A percentile compares a stretch with the other conserved stretches of the same genome.
These are phyloP conservation scores for Elongisporangium anandrum DNA, from an alignment of 352 stramenopile genomes.

Conservation along the genomic window DNA sequence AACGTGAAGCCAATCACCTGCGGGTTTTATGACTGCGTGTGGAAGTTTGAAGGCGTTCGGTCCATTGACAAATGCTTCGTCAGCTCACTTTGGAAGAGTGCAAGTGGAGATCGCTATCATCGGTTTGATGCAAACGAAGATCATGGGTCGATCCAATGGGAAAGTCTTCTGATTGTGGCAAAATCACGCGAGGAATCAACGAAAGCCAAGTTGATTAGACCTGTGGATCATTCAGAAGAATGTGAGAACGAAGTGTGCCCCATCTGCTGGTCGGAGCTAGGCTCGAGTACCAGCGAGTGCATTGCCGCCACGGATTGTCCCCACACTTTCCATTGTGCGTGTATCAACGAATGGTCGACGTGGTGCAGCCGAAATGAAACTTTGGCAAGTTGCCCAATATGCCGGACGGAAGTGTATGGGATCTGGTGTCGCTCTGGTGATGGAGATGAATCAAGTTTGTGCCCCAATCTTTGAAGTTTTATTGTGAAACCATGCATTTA, in stretches of 20 bases:
- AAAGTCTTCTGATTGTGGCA: constrained; percentile 16
- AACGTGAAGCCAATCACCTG: constrained; percentile 16
- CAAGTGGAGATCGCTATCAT: constrained; percentile 12
- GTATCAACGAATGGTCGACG: constrained; percentile 9
- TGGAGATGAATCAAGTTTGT: no score
- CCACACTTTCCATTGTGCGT: constrained; percentile 13
- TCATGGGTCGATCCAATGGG: constrained; percentile 11
- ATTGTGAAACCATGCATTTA: no score
- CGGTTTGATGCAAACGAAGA: constrained; percentile 15
- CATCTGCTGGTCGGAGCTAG: background rate
- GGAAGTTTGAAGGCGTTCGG: constrained; percentile 22
- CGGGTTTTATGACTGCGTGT: constrained; percentile 28
- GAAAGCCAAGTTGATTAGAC: background rate
- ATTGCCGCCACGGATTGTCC: constrained; percentile 4
- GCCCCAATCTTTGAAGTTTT: no score
- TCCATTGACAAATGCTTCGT: constrained; percentile 3
- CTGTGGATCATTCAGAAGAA: background rate
- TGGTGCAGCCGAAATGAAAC: constrained; percentile 7
- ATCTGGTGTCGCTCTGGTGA: no score
- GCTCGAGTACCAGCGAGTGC: background rate
- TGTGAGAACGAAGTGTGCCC: background rate
- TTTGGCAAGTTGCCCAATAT: constrained; percentile 11
- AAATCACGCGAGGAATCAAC: background rate
- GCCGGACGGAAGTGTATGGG: background rate
- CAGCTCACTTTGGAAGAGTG: constrained; percentile 16